A percentile compares a stretch with the other conserved stretches of the same genome.
phyloP scores from a whole-genome alignment of 139 green algal species.

The Micractinium sp. region DNA sequence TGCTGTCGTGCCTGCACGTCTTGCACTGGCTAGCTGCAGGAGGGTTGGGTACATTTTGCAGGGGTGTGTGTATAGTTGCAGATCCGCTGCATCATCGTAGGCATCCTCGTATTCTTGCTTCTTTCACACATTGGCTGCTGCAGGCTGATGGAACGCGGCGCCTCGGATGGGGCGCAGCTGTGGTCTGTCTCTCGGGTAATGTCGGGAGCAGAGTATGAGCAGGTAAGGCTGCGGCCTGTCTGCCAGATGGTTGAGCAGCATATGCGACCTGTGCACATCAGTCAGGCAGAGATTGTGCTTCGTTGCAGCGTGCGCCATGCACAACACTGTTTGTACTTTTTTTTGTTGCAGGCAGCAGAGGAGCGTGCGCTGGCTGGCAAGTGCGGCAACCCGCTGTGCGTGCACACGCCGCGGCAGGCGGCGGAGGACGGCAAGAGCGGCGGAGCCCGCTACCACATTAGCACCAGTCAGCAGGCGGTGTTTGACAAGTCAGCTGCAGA shows the following conservation, averaged over 20 bases:
- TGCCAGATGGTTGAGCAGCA: too few species aligned
- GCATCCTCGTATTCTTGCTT: background rate
- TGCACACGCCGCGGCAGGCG: background rate
- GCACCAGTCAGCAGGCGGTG: background rate
- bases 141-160: constrained; percentile 38
- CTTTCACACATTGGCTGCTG: background rate
- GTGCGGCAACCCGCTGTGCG: constrained; percentile 42
- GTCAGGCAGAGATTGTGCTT: too few species aligned
- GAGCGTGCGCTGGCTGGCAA: constrained; percentile 32
- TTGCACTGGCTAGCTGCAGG: background rate
- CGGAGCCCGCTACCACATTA: constrained; percentile 2
- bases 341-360: constrained; percentile 22
- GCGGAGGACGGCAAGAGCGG: too few species aligned
- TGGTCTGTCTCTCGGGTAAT: constrained; percentile 43
- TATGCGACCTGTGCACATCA: background rate
- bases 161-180: constrained; percentile 24
- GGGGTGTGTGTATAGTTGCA: too few species aligned
- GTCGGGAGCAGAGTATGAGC: constrained; percentile 40
- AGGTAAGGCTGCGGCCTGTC: background rate
- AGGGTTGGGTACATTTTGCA: too few species aligned
- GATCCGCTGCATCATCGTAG: too few species aligned
- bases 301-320: background rate
- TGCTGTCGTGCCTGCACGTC: background rate
- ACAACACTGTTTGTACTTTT: background rate
- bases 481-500: background rate